These are phyloP conservation scores for Wickerhamiella occidentalis DNA, from an alignment of 805 yeast species.

Conservation along the genomic window DNA sequence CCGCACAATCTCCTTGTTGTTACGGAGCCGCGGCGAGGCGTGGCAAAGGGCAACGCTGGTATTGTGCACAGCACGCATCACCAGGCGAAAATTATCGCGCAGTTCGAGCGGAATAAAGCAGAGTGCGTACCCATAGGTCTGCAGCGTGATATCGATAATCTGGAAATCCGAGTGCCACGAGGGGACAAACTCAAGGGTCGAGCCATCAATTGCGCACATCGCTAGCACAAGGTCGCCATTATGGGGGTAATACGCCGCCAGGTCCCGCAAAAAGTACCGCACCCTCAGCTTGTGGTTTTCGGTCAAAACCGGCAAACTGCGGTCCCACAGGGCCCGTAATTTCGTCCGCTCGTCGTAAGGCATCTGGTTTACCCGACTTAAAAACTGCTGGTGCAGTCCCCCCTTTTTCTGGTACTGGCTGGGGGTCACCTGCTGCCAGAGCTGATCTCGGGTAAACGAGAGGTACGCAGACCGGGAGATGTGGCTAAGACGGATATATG, in stretches of 20 bases:
- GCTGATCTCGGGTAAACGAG: constrained; percentile 5
- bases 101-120: constrained; percentile 4
- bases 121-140: constrained; percentile 8
- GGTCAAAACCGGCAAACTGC: background rate
- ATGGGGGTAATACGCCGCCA: constrained; percentile 5
- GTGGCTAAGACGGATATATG: background rate
- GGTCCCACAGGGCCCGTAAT: constrained; percentile 3
- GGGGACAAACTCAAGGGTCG: constrained; percentile 9
- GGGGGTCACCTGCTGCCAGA: constrained; percentile 9
- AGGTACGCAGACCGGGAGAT: constrained; percentile 6
- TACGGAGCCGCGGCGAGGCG: constrained; percentile 2
- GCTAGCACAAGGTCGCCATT: constrained; percentile 11
- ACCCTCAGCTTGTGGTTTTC: constrained; percentile 7
- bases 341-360: background rate
- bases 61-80: constrained; percentile 2
- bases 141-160: constrained; percentile 1
- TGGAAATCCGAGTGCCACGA: constrained; percentile 3
- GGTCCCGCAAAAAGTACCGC: constrained; percentile 9
- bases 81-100: background rate
- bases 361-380: background rate
- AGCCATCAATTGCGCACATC: constrained; percentile 9
- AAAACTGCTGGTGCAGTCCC: background rate
- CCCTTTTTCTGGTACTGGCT: background rate
- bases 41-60: constrained; percentile 9
- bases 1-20: constrained; percentile 5